These are phyloP conservation scores for Quercus lobata DNA, from an alignment of 331 rosid species.

Conservation along the genomic window DNA sequence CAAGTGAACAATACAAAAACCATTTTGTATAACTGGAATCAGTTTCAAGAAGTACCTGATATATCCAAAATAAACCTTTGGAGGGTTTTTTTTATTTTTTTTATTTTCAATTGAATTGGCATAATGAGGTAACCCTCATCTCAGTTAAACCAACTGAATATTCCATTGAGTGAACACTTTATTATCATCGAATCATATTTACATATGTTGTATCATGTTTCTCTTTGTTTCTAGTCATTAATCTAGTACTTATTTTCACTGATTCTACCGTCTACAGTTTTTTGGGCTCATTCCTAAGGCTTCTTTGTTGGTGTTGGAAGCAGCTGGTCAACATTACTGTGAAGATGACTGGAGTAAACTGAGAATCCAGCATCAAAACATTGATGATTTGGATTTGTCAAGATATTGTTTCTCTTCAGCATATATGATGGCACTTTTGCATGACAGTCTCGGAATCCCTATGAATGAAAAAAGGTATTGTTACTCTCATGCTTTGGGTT, in stretches of 20 bases:
- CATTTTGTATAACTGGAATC: background rate
- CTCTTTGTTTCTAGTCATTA: background rate
- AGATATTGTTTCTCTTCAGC: constrained; percentile 56
- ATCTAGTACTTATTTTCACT: constrained; percentile 1
- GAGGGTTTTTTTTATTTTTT: background rate
- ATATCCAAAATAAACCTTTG: background rate
- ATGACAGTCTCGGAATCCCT: constrained; percentile 38
- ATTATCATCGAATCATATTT: background rate
- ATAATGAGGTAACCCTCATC: background rate
- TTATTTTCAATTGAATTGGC: background rate
- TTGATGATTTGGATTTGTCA: constrained; percentile 37
- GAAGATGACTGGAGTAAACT: constrained; percentile 47
- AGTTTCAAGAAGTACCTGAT: background rate
- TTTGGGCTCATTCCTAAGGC: constrained; percentile 40
- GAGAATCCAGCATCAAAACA: constrained; percentile 23
- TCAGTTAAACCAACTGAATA: background rate
- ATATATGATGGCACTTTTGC: constrained; percentile 39
- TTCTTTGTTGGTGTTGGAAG: constrained; percentile 40
- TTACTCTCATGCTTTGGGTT: background rate
- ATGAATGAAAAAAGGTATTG: constrained; percentile 41
- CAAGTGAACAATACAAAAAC: background rate
- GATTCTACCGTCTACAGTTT: constrained; percentile 26
- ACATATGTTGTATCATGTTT: background rate
- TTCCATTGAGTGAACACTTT: background rate
- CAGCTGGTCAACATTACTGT: constrained; percentile 42